Evolutionary conservation across 768 basidiomycete genomes (phyloP), one percentile per base, ranked within the genome.

Genomic region (Lanmaoa rubissima): DNA sequence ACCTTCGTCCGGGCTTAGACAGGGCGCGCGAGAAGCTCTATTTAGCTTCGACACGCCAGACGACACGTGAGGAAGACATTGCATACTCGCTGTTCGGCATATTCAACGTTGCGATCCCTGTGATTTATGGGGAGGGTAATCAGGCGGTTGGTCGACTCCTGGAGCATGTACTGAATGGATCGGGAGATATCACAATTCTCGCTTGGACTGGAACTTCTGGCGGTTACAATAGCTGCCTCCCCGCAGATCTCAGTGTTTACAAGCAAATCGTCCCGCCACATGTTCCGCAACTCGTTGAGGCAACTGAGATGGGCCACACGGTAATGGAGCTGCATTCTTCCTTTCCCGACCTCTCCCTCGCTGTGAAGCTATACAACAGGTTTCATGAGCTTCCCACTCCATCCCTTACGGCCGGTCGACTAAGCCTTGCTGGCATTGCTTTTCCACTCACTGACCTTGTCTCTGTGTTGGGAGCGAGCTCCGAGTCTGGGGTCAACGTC

Each of bases 1-100:
- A 28, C 1, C 55, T 57, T 36, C 40, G 4, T 0, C 60, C 61
- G 0, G 55, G 61, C 2, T 19, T 54, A 0, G 42, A 50, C 17
- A 49, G 19, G 12, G 59, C 44, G 4, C 59, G 61, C 0, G 61
- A 61, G 48, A 62, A 61, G 26, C 51, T 61, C 2, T 53, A 38
- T n/a, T 0, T 61, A 9, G 59, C 61, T 39, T 49, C 59, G 1
- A 28, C 0, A 34, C 61, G 54, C 0, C 34, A 46, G 13, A 51
- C 60, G 21, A 24, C 21, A 24, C 21, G 21, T 24, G 21, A 24
- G 3, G 21, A 24, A 24, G 21, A 24, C 3, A 24, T 24, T 24
- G 21, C 21, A 24, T 24, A 24, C 21, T 24, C 21, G 21, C 21
- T 24, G 21, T 24, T 24, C 3, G 21, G 21, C 2, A 24, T 24